Base-by-base conservation (phyloP, 495 filamentous ascomycete species). In the Penicillium robsamsonii region DNA sequence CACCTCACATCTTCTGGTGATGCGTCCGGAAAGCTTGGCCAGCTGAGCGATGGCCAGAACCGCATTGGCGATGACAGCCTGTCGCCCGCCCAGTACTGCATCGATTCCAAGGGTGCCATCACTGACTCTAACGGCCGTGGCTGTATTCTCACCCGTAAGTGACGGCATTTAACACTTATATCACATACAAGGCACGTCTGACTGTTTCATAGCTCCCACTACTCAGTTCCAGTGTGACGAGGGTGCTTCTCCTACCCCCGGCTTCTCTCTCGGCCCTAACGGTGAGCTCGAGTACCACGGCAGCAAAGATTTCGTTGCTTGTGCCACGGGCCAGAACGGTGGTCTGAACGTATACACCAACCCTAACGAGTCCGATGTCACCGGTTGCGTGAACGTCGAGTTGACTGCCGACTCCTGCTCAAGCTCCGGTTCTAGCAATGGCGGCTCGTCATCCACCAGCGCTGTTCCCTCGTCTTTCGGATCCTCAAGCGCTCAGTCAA, bases 191-290 rank as follows among this genome's bases (percentile, higher is more conserved):
- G 22, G 1, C 35, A 18, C 18, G 38, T 61, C 53, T 62, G 55
- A 33, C 60, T 60, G 45, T 44, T 49, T 17, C 58, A 17, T 50
- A 82, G 78, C 78, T 9, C 74, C 78, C 3, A 83, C 81, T 6
- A 79, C 79, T 15, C 83, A 89, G 57, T 81, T 82, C 46, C 86
- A 89, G 65, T 90, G 87, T 67, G 85, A 88, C 56, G 55, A 68
- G 24, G 83, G 81, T 57, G 75, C 73, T 18, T 56, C 46, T 5
- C 73, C 76, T 15, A 69, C 69, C 44, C 38, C 68, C 10, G 78
- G 79, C 33, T 85, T 83, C 67, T 68, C 71, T 9, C 70, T 85
- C 50, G 69, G 61, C 55, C 77, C 75, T 24, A 65, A 79, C 43
- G 81, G 79, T 13, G 60, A 72, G 44, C 55, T 84, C 41, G 71